Evolutionary conservation across 352 stramenopile species (phyloP), one percentile per base, ranked within the genome.

Genomic region (Globisporangium viniferum): DNA sequence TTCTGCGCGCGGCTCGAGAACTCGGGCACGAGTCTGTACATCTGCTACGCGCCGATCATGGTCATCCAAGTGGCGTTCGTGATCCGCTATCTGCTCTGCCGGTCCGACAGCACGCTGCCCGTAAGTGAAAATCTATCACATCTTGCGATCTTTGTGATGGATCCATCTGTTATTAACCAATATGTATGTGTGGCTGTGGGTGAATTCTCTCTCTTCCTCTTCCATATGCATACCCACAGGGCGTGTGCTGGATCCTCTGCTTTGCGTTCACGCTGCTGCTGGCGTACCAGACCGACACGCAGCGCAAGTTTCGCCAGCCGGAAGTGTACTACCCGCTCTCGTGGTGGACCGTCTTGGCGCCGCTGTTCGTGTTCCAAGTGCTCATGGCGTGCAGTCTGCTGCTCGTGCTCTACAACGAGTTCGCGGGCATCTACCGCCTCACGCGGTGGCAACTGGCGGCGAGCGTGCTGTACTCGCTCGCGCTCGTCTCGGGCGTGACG

Each of bases 241-340:
- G 85, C 46, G 67, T 89, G 12, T 91, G 85, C 71, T 95, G 87
- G 87, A 74, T 92, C 46, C 71, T 95, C 6, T 54, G 80, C 35
- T 95, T 95, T 66, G 82, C 87, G 8, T 95, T 95, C 66, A 93
- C 85, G 56, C 67, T 92, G 48, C 73, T 95, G 49, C 67, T 95
- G 6, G 83, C 85, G 24, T 93, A 90, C 59, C 84, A 95, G 60
- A 91, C 85, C 18, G 83, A 92, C 72, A 82, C 68, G 14, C 73
- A 83, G 68, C 74, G 75, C 36, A 70, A 81, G 18, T 73, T 77
- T 18, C 72, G 68, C 39, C 66, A 62, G 33, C 9, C 63, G 1
- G 58, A 74, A 18, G 59, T 64, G 53, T 60, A 54, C 36, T 85
- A 77, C 64, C 73, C 78, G n/a, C 60, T 95, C 3, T 89, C 84